phyloP scores from a whole-genome alignment of 2,329 filamentous ascomycete species.

The Botrytis fabae region DNA sequence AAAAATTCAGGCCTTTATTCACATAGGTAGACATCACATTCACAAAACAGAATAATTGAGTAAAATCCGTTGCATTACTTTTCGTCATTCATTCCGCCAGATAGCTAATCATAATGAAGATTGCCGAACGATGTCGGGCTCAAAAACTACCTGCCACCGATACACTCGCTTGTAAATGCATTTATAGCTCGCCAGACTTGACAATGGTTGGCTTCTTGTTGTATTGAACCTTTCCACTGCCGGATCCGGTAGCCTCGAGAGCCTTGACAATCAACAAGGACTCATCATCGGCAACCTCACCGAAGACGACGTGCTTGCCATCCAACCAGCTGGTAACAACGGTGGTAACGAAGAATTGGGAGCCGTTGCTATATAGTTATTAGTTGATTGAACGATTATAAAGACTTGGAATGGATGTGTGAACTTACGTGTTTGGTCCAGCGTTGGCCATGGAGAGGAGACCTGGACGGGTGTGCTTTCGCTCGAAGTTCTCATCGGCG shows the following conservation, averaged over 20 bases:
- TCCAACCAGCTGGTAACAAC: slow-evolving; percentile 93
- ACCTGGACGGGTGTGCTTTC: slow-evolving; percentile 72
- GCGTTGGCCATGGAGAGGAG: slow-evolving; percentile 95
- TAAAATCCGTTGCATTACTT: slow-evolving; percentile 22
- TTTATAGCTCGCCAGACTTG: slow-evolving; percentile 45
- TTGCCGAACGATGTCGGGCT: slow-evolving; percentile 22
- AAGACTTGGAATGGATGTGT: slow-evolving; percentile 52
- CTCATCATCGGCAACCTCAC: slow-evolving; percentile 56
- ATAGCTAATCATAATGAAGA: slow-evolving; percentile 22
- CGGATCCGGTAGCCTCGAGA: slow-evolving; percentile 60
- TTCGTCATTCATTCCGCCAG: slow-evolving; percentile 22
- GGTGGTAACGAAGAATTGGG: slow-evolving; percentile 97
- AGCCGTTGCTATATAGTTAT: slow-evolving; percentile 76
- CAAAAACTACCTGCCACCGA: slow-evolving; percentile 25
- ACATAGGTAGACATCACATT: slow-evolving; percentile 4
- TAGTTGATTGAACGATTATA: slow-evolving; percentile 57
- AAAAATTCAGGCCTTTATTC: neutral
- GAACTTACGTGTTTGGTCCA: slow-evolving; percentile 82
- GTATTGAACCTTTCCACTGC: slow-evolving; percentile 57
- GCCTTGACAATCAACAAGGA: slow-evolving; percentile 57
- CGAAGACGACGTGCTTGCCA: slow-evolving; percentile 94
- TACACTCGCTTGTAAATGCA: slow-evolving; percentile 43
- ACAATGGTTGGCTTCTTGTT: slow-evolving; percentile 59
- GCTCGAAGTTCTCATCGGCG: slow-evolving; percentile 84
- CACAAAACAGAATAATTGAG: slow-evolving; percentile 20